phyloP scores from a whole-genome alignment of 2,329 filamentous ascomycete species.

The Dothideomycetes sp. region DNA sequence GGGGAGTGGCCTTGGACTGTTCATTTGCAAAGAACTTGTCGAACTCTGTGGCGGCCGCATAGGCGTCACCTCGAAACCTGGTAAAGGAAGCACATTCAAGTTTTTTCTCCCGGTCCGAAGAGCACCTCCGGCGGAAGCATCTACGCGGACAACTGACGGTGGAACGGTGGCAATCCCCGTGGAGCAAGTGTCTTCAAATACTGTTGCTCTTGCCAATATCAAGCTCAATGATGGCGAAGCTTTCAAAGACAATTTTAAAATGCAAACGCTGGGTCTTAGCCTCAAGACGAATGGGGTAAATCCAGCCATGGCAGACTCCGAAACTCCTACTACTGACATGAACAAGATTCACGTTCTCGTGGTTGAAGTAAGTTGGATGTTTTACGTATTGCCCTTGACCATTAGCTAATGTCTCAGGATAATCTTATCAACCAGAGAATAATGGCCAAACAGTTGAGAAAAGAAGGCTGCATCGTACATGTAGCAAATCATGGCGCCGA shows the following conservation, averaged over 20 bases:
- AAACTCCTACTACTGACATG: not conserved
- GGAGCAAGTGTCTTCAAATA: not conserved
- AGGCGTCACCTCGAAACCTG: conserved; percentile 45
- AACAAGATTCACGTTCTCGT: conserved; percentile 12
- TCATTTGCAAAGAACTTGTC: conserved; percentile 56
- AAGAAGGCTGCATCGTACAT: conserved; percentile 22
- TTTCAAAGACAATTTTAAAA: not conserved
- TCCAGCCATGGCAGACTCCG: conserved; percentile 2
- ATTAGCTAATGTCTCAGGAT: conserved; percentile 19
- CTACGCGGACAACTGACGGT: not conserved
- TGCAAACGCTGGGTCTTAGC: not conserved
- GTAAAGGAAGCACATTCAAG: conserved; percentile 52
- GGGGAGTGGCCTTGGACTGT: conserved; percentile 56
- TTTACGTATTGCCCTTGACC: not conserved
- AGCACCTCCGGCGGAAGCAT: not conserved
- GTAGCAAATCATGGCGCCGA: conserved; percentile 29
- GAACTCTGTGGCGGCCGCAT: conserved; percentile 59
- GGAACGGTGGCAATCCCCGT: not conserved
- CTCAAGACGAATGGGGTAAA: not conserved
- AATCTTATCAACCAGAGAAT: conserved; percentile 31
- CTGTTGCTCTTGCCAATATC: too few relatives aligned
- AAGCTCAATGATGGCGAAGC: too few relatives aligned
- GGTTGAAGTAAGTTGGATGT: conserved; percentile 16
- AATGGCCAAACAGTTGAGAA: conserved; percentile 26
- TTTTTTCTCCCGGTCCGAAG: conserved; percentile 54